Percentiles rank a stretch among this genome's conserved stretches.
These are phyloP conservation scores for Fusarium neocosmosporiellum DNA, from an alignment of 2,329 filamentous ascomycete genomes.

Conservation along the genomic window DNA sequence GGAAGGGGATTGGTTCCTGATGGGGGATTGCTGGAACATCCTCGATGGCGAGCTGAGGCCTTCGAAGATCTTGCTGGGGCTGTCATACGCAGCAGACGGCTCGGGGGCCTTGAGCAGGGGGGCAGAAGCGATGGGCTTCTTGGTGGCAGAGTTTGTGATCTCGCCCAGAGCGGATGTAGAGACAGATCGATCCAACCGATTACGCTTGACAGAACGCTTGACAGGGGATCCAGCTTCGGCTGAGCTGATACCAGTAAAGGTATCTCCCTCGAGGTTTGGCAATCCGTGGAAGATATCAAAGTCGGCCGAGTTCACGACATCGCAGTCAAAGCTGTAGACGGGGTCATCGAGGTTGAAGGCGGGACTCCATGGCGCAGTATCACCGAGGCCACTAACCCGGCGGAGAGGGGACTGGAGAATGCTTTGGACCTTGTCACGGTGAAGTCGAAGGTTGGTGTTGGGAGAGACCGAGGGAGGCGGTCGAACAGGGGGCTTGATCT, in stretches of 20 bases:
- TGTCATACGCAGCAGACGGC: conserved; percentile 58
- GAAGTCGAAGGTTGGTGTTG: conserved; percentile 89
- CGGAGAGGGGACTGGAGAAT: conserved; percentile 82
- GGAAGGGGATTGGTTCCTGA: conserved; percentile 59
- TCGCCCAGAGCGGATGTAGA: conserved; percentile 72
- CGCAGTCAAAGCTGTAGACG: conserved; percentile 61
- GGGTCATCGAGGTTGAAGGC: conserved; percentile 73
- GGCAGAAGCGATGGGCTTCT: conserved; percentile 62
- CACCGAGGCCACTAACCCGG: conserved; percentile 60
- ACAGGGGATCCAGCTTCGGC: conserved; percentile 71
- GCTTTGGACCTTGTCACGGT: conserved; percentile 83
- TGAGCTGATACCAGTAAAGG: conserved; percentile 56
- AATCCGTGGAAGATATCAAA: conserved; percentile 72
- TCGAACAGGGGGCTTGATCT: conserved; percentile 72
- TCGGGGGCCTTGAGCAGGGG: conserved; percentile 63
- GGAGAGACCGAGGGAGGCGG: conserved; percentile 84
- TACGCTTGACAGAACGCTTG: conserved; percentile 71
- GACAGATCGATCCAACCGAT: conserved; percentile 71
- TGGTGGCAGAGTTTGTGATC: conserved; percentile 64
- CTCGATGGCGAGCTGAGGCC: conserved; percentile 68
- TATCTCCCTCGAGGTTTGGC: conserved; percentile 43
- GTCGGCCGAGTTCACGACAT: conserved; percentile 60
- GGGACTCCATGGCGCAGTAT: conserved; percentile 70
- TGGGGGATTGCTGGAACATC: conserved; percentile 52
- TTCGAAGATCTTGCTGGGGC: conserved; percentile 68